Conservation (phyloP, 257 asterid genomes). For the Ajuga chamaepitys region DNA sequence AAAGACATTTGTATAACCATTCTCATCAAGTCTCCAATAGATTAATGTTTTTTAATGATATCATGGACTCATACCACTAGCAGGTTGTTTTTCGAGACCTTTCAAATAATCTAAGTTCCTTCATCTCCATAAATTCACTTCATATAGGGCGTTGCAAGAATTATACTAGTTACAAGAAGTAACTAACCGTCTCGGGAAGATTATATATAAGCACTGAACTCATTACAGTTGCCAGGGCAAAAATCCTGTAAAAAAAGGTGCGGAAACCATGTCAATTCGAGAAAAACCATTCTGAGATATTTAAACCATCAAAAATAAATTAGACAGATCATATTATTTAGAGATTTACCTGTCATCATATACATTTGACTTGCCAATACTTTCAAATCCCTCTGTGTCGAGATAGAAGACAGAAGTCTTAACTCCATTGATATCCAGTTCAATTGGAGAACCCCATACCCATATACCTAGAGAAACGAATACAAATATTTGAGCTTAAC, state of each 20-base stretch:
- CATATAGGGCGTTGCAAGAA: background rate
- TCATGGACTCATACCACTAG: background rate
- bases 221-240: slow-evolving; percentile 90
- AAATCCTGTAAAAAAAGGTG: slow-evolving; percentile 52
- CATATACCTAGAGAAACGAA: slow-evolving; percentile 61
- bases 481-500: background rate
- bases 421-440: slow-evolving; percentile 69
- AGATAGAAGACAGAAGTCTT: slow-evolving; percentile 89
- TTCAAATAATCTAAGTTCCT: background rate
- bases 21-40: background rate
- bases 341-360: slow-evolving; percentile 83
- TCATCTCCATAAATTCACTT: background rate
- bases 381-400: slow-evolving; percentile 98
- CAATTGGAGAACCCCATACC: slow-evolving; percentile 94
- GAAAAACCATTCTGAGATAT: background rate
- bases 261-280: slow-evolving; percentile 5
- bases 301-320: background rate
- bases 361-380: slow-evolving; percentile 95
- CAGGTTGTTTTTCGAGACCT: background rate
- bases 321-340: background rate
- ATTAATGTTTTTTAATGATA: background rate
- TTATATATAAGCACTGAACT: slow-evolving; percentile 94
- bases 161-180: slow-evolving; percentile 21
- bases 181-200: slow-evolving; percentile 94
- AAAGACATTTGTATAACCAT: background rate